Evolutionary conservation across 371 early-diverging fungal genomes (phyloP).

Genomic region (Mortierella sp.): DNA sequence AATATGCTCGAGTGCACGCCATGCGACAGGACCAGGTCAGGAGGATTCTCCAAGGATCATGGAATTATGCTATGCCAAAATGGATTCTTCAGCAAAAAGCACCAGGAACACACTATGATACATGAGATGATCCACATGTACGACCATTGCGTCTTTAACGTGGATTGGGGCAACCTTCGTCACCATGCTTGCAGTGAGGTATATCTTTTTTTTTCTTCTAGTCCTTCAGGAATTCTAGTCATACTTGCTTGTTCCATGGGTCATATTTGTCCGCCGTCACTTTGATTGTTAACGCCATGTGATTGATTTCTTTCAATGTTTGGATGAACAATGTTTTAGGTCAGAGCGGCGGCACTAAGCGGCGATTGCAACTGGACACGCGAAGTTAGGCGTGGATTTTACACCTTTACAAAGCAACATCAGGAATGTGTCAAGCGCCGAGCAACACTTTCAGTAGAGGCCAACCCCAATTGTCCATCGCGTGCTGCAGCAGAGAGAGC

Average conservation of each 20-base stretch:
- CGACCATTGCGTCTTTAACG: conserved; percentile 86
- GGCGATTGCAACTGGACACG: conserved; percentile 93
- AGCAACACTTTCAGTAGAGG: conserved; percentile 82
- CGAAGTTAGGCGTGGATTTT: conserved; percentile 88
- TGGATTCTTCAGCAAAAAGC: conserved; percentile 74
- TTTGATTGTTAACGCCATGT: neutral
- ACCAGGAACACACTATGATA: conserved; percentile 91
- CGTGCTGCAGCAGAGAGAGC: conserved; percentile 88
- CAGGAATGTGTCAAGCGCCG: conserved; percentile 94
- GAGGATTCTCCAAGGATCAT: conserved; percentile 84
- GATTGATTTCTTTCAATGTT: neutral
- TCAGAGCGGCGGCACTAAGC: conserved; percentile 91
- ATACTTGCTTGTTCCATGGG: too few species aligned
- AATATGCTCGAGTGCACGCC: conserved; percentile 82
- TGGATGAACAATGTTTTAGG: conserved; percentile 56
- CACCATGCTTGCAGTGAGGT: conserved; percentile 95
- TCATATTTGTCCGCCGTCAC: too few species aligned
- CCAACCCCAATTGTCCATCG: conserved; percentile 82
- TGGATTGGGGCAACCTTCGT: conserved; percentile 86
- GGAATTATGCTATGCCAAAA: conserved; percentile 92
- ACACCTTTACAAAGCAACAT: conserved; percentile 89
- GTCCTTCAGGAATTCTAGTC: too few species aligned
- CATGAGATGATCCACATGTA: conserved; percentile 98
- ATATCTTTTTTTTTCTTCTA: conserved; percentile 5
- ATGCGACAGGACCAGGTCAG: conserved; percentile 83